These are phyloP conservation scores for Metrosideros polymorpha DNA, from an alignment of 441 rosid genomes.

Conservation along the genomic window DNA sequence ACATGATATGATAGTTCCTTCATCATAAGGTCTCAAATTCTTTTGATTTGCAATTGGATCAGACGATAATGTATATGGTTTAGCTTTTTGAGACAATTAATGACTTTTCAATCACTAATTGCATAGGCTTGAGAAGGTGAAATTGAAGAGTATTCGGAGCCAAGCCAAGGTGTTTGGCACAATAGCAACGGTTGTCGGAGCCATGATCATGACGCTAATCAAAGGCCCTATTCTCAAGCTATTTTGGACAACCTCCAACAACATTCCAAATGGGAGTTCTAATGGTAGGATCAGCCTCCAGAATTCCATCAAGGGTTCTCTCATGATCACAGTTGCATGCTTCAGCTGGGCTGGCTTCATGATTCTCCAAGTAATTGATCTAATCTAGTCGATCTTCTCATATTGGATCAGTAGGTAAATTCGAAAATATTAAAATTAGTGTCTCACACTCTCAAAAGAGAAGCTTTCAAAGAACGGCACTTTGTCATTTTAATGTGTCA, in stretches of 20 bases:
- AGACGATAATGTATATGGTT: not conserved
- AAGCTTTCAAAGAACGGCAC: not conserved
- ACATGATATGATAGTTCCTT: not conserved
- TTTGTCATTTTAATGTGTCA: not conserved
- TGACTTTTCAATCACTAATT: not conserved
- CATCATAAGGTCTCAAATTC: not conserved
- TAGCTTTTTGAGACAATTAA: not conserved
- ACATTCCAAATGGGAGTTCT: constrained; percentile 18
- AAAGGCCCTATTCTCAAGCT: constrained; percentile 59
- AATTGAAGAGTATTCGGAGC: constrained; percentile 37
- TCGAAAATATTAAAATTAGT: not conserved
- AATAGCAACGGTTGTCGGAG: constrained; percentile 72
- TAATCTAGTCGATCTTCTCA: not conserved
- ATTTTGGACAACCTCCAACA: constrained; percentile 21
- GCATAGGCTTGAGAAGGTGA: constrained; percentile 69
- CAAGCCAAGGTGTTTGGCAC: constrained; percentile 68
- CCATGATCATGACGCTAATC: constrained; percentile 83
- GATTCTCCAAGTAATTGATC: constrained; percentile 53
- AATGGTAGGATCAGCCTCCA: constrained; percentile 31
- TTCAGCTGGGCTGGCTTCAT: constrained; percentile 76
- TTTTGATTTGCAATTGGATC: not conserved
- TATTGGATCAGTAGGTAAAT: not conserved
- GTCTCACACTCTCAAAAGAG: not conserved
- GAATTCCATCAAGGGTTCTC: constrained; percentile 56
- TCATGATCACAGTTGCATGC: constrained; percentile 56